Evolutionary conservation across 352 stramenopile species (phyloP).

Genomic region (Pythium phragmitis): DNA sequence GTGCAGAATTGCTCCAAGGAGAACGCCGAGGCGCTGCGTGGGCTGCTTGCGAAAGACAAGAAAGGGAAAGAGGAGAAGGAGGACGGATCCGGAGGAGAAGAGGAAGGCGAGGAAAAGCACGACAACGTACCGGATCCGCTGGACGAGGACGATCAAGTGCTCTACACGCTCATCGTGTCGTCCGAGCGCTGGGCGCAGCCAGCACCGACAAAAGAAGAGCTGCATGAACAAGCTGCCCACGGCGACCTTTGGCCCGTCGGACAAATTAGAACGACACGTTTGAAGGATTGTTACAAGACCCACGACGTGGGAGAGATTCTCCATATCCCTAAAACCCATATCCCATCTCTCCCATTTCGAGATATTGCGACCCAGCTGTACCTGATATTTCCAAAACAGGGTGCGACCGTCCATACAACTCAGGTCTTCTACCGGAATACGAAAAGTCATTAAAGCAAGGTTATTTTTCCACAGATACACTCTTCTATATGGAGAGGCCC

Average conservation of each 20-base stretch:
- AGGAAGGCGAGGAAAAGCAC: background rate
- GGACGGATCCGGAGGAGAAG: too few relatives aligned
- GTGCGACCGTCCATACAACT: background rate
- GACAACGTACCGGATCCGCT: constrained; percentile 1
- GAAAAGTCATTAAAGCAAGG: background rate
- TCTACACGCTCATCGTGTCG: constrained; percentile 12
- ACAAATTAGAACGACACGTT: background rate
- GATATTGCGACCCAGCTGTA: too few relatives aligned
- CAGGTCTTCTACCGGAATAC: background rate
- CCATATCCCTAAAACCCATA: too few relatives aligned
- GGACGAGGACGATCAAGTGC: background rate
- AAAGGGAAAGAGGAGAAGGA: background rate
- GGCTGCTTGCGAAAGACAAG: background rate
- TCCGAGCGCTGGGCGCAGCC: constrained; percentile 23
- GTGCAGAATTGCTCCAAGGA: too few relatives aligned
- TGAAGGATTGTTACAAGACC: background rate
- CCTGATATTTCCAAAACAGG: constrained; percentile 17
- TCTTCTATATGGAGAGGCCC: background rate
- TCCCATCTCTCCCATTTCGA: too few relatives aligned
- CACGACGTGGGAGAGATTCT: background rate
- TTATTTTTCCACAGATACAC: background rate
- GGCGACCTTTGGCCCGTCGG: background rate
- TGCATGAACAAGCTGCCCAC: constrained; percentile 16
- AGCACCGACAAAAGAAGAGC: constrained; percentile 5
- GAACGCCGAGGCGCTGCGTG: too few relatives aligned